phyloP scores from a whole-genome alignment of 2,329 filamentous ascomycete genomes.

The Diplodia corticola region DNA sequence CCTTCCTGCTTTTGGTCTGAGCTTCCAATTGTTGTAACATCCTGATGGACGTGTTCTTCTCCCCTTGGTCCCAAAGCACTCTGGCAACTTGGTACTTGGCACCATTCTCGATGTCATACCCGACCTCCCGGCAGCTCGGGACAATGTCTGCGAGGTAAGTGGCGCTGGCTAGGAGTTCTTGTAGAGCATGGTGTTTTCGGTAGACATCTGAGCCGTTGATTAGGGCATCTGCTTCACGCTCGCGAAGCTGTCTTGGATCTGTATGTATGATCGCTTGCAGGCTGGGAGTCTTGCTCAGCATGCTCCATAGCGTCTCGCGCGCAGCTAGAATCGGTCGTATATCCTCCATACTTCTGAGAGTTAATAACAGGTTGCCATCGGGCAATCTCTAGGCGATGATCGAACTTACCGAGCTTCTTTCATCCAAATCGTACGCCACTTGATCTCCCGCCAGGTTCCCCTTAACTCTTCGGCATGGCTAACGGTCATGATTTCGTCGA shows the following conservation, averaged over 20 bases:
- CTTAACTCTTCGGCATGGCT: slow-evolving; percentile 61
- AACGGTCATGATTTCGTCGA: slow-evolving; percentile 73
- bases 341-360: slow-evolving; percentile 64
- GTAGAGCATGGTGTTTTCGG: slow-evolving; percentile 75
- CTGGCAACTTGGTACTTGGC: slow-evolving; percentile 82
- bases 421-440: slow-evolving; percentile 73
- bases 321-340: slow-evolving; percentile 79
- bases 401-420: slow-evolving; percentile 69
- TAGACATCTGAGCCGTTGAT: slow-evolving; percentile 73
- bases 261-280: slow-evolving; percentile 64
- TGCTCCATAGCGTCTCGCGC: slow-evolving; percentile 78
- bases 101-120: slow-evolving; percentile 73
- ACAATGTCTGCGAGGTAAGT: slow-evolving; percentile 80
- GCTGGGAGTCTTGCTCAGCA: slow-evolving; percentile 69
- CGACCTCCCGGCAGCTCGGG: slow-evolving; percentile 66
- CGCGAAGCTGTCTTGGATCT: slow-evolving; percentile 62
- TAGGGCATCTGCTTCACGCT: slow-evolving; percentile 75
- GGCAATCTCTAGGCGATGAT: too few species aligned
- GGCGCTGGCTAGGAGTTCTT: slow-evolving; percentile 83
- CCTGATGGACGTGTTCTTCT: slow-evolving; percentile 82
- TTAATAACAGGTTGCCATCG: not conserved
- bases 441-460: slow-evolving; percentile 63
- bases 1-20: slow-evolving; percentile 26
- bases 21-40: slow-evolving; percentile 72
- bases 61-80: slow-evolving; percentile 91